Percentiles rank a stretch among this genome's conserved stretches.
Conservation (phyloP, 345 rosid genomes). For the Boechera retrofracta region DNA sequence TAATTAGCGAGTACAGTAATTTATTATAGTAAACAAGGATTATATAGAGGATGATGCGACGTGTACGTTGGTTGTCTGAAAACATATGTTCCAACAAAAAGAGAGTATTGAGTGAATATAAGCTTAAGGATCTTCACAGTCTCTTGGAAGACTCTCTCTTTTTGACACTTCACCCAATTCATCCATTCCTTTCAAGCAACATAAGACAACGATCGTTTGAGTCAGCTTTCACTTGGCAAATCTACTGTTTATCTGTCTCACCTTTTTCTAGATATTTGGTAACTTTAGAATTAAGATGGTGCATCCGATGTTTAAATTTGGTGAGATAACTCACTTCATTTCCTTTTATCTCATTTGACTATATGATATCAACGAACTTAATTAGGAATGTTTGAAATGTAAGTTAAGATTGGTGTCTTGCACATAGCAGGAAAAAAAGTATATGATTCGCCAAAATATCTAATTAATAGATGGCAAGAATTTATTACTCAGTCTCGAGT, state of each 20-base stretch:
- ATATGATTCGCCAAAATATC: neutral
- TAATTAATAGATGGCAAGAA: neutral
- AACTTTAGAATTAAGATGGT: constrained; percentile 33
- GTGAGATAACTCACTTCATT: neutral
- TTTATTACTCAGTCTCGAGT: neutral
- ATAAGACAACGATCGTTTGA: constrained; percentile 37
- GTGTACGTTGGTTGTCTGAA: constrained; percentile 44
- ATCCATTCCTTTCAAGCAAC: constrained; percentile 49
- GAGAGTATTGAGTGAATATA: constrained; percentile 30
- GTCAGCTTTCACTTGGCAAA: constrained; percentile 29
- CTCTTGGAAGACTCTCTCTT: constrained; percentile 36
- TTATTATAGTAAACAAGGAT: neutral
- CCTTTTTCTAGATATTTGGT: neutral
- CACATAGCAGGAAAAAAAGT: neutral
- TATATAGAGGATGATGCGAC: neutral
- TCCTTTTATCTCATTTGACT: constrained; percentile 12
- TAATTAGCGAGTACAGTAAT: neutral
- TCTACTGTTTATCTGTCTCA: constrained; percentile 17
- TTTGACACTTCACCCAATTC: constrained; percentile 44
- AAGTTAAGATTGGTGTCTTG: constrained; percentile 32
- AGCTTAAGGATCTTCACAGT: constrained; percentile 38
- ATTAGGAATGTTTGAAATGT: constrained; percentile 22
- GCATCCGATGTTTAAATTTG: constrained; percentile 26
- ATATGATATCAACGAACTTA: neutral
- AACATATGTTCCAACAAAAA: constrained; percentile 44